Evolutionary conservation across 441 rosid genomes (phyloP).

Genomic region (Isatis lusitanica): DNA sequence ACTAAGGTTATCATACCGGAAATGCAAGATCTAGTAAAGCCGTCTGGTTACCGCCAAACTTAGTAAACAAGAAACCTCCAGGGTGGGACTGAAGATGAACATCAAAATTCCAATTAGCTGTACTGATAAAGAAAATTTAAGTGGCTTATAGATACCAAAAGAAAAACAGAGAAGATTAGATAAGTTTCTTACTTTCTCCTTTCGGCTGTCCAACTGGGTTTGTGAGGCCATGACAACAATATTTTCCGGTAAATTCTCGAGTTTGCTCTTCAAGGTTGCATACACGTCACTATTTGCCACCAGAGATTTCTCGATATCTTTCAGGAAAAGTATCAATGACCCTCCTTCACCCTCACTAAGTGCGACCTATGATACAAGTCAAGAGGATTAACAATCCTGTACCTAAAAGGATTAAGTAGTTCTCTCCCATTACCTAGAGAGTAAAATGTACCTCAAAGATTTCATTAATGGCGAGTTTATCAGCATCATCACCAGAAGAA

Average conservation of each 20-base stretch:
- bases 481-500: constrained; percentile 79
- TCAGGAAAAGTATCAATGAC: constrained; percentile 79
- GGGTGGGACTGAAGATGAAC: constrained; percentile 77
- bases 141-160: constrained; percentile 7
- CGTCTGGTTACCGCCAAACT: constrained; percentile 94
- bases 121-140: not conserved
- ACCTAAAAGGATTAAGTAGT: constrained; percentile 9
- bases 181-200: constrained; percentile 75
- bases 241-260: constrained; percentile 75
- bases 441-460: constrained; percentile 74
- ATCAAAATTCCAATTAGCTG: not conserved
- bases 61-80: constrained; percentile 93
- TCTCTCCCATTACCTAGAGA: not conserved
- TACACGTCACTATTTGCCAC: constrained; percentile 80
- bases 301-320: constrained; percentile 90
- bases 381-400: constrained; percentile 21
- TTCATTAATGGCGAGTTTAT: constrained; percentile 82
- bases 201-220: constrained; percentile 86
- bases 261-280: constrained; percentile 66
- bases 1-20: constrained; percentile 60
- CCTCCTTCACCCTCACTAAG: constrained; percentile 64
- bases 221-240: constrained; percentile 87
- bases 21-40: constrained; percentile 92
- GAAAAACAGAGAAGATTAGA: not conserved
- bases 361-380: constrained; percentile 59